Conservation (phyloP, 2,329 filamentous ascomycete species). For the Talaromyces sp. region DNA sequence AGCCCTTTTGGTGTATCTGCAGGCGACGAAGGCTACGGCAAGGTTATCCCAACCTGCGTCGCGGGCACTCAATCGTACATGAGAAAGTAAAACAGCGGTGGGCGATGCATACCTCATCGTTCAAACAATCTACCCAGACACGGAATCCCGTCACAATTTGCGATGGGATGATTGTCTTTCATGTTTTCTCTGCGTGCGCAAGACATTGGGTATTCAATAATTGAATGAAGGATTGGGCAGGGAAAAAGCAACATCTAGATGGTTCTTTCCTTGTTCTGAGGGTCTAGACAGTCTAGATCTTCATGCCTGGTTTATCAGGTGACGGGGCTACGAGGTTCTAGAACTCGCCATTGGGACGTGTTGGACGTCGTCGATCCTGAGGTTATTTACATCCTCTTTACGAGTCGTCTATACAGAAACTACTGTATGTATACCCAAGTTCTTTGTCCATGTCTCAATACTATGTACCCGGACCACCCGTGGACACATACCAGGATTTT, state of each 20-base stretch:
- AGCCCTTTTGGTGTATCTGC: slow-evolving; percentile 14
- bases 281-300: not conserved
- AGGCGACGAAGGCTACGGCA: slow-evolving; percentile 12
- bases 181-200: too few species aligned
- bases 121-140: too few species aligned
- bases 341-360: not conserved
- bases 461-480: not conserved
- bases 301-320: slow-evolving; percentile 4
- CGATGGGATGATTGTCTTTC: not conserved
- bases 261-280: not conserved
- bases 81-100: slow-evolving; percentile 17
- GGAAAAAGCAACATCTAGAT: slow-evolving; percentile 1
- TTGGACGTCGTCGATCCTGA: not conserved
- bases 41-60: slow-evolving; percentile 18
- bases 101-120: not conserved
- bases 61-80: not conserved
- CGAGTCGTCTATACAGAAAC: too few species aligned
- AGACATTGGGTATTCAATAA: too few species aligned
- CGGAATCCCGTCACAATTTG: too few species aligned
- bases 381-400: not conserved
- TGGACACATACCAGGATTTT: not conserved
- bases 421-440: slow-evolving; percentile 14
- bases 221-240: not conserved
- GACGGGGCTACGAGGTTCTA: not conserved
- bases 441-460: not conserved